phyloP scores from a whole-genome alignment of 768 basidiomycete genomes.

The Phlebiopsis gigantea region DNA sequence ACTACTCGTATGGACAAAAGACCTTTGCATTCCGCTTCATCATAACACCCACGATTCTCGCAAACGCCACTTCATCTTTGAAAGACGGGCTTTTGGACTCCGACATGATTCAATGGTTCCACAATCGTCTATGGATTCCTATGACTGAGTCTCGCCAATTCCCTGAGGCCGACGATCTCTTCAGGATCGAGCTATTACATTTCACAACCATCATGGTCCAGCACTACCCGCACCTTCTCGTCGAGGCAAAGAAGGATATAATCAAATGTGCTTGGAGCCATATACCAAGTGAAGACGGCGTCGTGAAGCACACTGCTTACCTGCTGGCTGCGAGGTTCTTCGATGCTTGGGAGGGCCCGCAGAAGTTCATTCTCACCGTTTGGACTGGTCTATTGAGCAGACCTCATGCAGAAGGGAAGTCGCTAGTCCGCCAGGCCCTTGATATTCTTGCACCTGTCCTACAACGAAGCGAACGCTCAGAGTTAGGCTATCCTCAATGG shows the following conservation, averaged over 20 bases:
- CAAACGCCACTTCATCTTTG: constrained; percentile 57
- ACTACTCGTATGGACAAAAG: constrained; percentile 70
- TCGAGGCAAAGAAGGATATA: constrained; percentile 82
- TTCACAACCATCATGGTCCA: constrained; percentile 87
- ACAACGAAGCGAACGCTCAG: constrained; percentile 51
- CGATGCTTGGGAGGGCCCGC: constrained; percentile 79
- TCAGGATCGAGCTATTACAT: constrained; percentile 87
- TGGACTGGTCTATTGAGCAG: constrained; percentile 88
- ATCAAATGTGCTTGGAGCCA: constrained; percentile 92
- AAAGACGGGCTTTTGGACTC: constrained; percentile 63
- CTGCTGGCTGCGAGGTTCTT: constrained; percentile 91
- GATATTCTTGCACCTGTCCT: constrained; percentile 83
- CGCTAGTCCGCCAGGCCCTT: constrained; percentile 78
- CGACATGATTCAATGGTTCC: constrained; percentile 65
- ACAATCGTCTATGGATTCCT: constrained; percentile 77
- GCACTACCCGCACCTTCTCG: constrained; percentile 72
- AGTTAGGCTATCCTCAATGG: constrained; percentile 71
- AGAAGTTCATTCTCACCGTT: constrained; percentile 85
- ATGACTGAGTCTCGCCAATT: constrained; percentile 48
- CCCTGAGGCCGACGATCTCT: constrained; percentile 68
- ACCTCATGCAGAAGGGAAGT: constrained; percentile 71
- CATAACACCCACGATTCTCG: constrained; percentile 79
- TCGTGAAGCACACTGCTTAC: constrained; percentile 91
- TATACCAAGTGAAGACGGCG: constrained; percentile 78
- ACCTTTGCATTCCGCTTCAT: constrained; percentile 75